phyloP scores from a whole-genome alignment of 129 eudicot genomes.

The Cynara cardunculus region DNA sequence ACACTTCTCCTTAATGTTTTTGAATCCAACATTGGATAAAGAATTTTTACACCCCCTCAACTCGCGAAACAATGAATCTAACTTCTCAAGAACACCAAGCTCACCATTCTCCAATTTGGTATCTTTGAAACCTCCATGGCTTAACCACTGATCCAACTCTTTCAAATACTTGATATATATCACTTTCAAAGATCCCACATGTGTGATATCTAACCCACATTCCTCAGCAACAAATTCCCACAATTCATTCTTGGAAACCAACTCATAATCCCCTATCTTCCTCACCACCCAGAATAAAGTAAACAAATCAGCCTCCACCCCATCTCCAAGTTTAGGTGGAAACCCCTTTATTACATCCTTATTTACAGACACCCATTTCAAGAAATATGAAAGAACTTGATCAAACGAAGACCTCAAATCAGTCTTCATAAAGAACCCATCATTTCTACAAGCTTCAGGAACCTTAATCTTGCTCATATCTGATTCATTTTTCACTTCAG shows the following conservation, averaged over 20 bases:
- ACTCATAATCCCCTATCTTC: conserved; percentile 46
- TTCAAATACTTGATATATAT: conserved; percentile 55
- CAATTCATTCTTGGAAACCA: conserved; percentile 47
- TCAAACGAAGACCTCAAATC: conserved; percentile 49
- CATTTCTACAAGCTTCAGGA: conserved; percentile 12
- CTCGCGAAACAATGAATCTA: conserved; percentile 45
- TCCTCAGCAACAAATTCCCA: conserved; percentile 69
- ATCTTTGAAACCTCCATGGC: conserved; percentile 23
- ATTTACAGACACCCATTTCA: conserved; percentile 40
- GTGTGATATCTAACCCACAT: conserved; percentile 41
- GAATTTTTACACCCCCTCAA: conserved; percentile 28
- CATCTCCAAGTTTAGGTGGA: conserved; percentile 60
- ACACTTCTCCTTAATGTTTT: conserved; percentile 19
- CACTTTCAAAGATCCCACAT: conserved; percentile 49
- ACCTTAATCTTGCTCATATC: conserved; percentile 13
- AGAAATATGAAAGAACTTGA: conserved; percentile 50
- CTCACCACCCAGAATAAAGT: conserved; percentile 62
- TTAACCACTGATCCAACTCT: conserved; percentile 62
- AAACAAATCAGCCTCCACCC: conserved; percentile 58
- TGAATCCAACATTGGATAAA: not conserved
- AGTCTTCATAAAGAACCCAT: conserved; percentile 16
- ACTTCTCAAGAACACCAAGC: conserved; percentile 32
- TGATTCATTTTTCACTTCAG: conserved; percentile 32
- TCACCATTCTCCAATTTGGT: conserved; percentile 23
- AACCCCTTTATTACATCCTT: conserved; percentile 42